Conservation (phyloP, 164 flowering plant genomes). For the Kingdonia uniflora region DNA sequence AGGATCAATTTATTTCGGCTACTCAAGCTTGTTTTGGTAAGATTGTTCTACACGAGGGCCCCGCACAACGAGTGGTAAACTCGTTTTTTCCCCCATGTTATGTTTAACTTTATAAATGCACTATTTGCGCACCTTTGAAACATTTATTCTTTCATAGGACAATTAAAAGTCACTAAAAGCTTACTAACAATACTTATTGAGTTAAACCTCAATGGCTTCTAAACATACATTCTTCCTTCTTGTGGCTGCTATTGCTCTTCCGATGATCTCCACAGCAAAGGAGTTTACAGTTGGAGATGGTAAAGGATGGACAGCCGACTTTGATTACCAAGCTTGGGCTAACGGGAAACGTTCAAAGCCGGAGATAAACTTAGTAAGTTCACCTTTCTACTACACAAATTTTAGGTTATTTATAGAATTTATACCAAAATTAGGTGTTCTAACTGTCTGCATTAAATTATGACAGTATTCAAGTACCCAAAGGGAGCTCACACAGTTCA, state of each 20-base stretch:
- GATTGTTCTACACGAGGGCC: no score
- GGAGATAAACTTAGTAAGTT: slow-evolving; percentile 21
- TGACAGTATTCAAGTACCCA: no score
- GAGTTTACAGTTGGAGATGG: slow-evolving; percentile 15
- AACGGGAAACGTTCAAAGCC: slow-evolving; percentile 12
- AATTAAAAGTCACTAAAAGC: neutral
- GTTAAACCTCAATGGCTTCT: slow-evolving; percentile 9
- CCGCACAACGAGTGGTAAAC: no score
- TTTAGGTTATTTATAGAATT: no score
- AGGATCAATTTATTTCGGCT: no score
- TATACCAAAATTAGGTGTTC: no score
- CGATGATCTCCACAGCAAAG: slow-evolving; percentile 4
- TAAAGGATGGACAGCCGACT: slow-evolving; percentile 9
- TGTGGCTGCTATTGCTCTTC: neutral
- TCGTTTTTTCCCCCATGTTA: no score
- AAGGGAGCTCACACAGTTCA: neutral
- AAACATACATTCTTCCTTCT: neutral
- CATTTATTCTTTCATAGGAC: no score
- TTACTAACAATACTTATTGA: neutral
- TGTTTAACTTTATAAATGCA: no score
- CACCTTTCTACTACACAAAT: neutral
- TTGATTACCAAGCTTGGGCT: slow-evolving; percentile 22
- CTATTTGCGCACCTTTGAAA: no score
- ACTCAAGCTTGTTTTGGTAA: no score
- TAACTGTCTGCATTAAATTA: no score